Conservation (phyloP, 345 rosid genomes). For the Eucalyptus lansdowneana region DNA sequence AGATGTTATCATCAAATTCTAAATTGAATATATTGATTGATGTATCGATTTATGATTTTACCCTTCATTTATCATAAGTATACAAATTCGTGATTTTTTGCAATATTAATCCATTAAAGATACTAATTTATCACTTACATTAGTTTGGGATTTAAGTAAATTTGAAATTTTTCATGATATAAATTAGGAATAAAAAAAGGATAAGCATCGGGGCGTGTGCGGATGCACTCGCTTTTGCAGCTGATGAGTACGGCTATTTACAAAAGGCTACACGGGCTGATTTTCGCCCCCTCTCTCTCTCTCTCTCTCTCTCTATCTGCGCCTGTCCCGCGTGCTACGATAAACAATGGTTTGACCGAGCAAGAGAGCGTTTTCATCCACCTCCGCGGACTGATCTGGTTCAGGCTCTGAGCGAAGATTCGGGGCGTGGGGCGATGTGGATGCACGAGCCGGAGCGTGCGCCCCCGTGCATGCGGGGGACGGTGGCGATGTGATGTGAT, state of each 20-base stretch:
- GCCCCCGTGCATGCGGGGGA: not conserved
- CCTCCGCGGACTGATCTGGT: not conserved
- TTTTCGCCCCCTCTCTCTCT: not conserved
- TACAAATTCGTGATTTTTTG: rapidly evolving
- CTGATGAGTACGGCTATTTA: not conserved
- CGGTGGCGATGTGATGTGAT: not conserved
- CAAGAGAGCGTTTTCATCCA: not conserved
- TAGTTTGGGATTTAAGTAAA: no score
- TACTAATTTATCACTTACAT: no score
- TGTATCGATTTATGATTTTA: rapidly evolving
- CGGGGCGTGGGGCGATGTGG: not conserved
- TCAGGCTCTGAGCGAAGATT: not conserved
- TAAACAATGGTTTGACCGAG: not conserved
- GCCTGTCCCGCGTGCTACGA: not conserved
- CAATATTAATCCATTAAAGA: rapidly evolving
- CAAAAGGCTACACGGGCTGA: not conserved
- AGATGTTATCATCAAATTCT: no score
- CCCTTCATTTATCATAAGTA: rapidly evolving
- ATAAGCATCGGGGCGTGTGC: not conserved
- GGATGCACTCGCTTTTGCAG: not conserved
- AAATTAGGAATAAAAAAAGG: no score
- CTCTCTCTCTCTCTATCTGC: not conserved
- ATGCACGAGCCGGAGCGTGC: not conserved
- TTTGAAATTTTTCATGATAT: no score
- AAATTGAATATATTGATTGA: rapidly evolving